Percentiles rank a stretch among this genome's conserved stretches.
phyloP scores from a whole-genome alignment of 768 basidiomycete genomes.

The Suillus alpinus region DNA sequence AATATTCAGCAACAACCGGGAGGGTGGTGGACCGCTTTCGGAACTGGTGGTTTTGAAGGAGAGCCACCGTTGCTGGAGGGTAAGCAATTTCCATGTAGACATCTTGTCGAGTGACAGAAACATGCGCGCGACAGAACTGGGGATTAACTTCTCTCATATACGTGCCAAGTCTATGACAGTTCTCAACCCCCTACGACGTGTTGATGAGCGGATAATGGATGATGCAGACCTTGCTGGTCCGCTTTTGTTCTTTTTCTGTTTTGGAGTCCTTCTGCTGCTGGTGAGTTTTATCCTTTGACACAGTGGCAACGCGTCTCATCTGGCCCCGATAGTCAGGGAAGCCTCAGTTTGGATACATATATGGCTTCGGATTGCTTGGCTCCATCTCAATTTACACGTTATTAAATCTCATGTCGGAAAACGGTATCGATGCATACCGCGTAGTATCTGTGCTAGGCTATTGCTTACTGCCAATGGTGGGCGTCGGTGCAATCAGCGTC shows the following conservation, averaged over 20 bases:
- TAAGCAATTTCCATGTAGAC: slow-evolving; percentile 31
- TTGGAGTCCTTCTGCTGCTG: slow-evolving; percentile 87
- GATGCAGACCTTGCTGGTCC: slow-evolving; percentile 98
- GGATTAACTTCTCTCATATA: slow-evolving; percentile 97
- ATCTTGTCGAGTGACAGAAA: slow-evolving; percentile 1
- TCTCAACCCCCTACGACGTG: slow-evolving; percentile 81
- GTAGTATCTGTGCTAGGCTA: slow-evolving; percentile 95
- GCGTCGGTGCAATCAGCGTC: slow-evolving; percentile 86
- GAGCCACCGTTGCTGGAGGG: slow-evolving; percentile 96
- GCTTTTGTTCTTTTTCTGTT: slow-evolving; percentile 91
- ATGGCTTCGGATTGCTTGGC: slow-evolving; percentile 95
- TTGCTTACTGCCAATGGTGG: slow-evolving; percentile 95
- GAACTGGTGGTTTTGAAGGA: slow-evolving; percentile 92
- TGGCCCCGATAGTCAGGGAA: slow-evolving; percentile 77
- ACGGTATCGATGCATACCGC: slow-evolving; percentile 93
- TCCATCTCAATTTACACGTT: slow-evolving; percentile 90
- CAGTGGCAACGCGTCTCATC: background rate
- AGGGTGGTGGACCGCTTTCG: slow-evolving; percentile 95
- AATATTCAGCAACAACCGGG: slow-evolving; percentile 65
- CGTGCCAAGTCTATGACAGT: slow-evolving; percentile 92
- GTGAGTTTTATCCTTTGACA: slow-evolving; percentile 47
- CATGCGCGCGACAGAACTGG: slow-evolving; percentile 63
- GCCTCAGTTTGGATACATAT: slow-evolving; percentile 98
- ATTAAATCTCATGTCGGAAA: slow-evolving; percentile 95
- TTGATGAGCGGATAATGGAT: slow-evolving; percentile 96